Evolutionary conservation across 2,329 filamentous ascomycete species (phyloP), one percentile per base, ranked within the genome.

Genomic region (Monilinia vaccinii-corymbosi): DNA sequence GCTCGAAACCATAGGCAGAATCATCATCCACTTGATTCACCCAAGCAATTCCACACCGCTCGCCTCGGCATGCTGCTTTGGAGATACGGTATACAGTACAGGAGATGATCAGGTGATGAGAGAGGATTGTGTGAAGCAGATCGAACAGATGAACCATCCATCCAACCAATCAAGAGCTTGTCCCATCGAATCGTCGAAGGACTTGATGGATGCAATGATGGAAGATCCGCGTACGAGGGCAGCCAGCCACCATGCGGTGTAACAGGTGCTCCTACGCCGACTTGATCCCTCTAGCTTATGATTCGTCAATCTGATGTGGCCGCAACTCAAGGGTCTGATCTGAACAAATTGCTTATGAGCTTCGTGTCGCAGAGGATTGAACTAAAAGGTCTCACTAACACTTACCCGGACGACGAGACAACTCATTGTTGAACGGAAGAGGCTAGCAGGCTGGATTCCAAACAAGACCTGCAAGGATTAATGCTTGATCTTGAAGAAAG

Each of bases 361-460:
- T 55, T 53, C 42, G 36, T 44, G 57, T 55, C 16, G 40, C 18
- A 31, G 21, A 46, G 38, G 38, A 36, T 55, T 36, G 16, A 59
- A 21, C 48, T 55, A 59, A 45, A 52, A 32, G 23, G 40, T 59
- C 57, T 59, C 57, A 59, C 57, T 38, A 59, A 59, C 34, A 55
- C 57, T n/a, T 16, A 50, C 38, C 14, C 23, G 28, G 49, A 46
- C 21, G 31, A 25, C 11, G 34, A 31, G 36, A 59, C 48, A 59
- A 42, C 31, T 42, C 46, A 52, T 53, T 16, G 32, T 59, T 55
- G 38, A 36, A 53, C 40, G 21, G 40, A 46, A 59, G 40, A 46
- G 47, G 28, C 28, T 58, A 46, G 56, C 56, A 58, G 31, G 25
- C 52, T 52, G 18, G 23, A 51, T 48, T 50, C 25, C 44, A 31